A percentile compares a stretch with the other conserved stretches of the same genome.
Conservation (phyloP, 495 filamentous ascomycete genomes). For the Xylaria nigripes region DNA sequence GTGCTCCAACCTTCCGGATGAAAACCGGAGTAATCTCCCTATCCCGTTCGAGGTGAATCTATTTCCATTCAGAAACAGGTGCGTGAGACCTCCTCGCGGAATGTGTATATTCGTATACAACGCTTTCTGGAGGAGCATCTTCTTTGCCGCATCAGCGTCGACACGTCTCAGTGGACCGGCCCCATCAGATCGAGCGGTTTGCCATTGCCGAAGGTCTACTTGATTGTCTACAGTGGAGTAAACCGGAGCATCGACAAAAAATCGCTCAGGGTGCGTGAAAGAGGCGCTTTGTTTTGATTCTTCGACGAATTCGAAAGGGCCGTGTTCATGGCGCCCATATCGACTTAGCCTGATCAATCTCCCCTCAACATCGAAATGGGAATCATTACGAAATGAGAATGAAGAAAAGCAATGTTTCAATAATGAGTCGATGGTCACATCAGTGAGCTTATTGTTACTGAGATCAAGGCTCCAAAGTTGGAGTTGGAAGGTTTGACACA, state of each 20-base stretch:
- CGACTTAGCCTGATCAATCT: conserved; percentile 12
- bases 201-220: conserved; percentile 15
- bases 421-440: conserved; percentile 23
- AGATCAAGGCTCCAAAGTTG: conserved; percentile 42
- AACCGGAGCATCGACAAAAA: conserved; percentile 33
- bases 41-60: conserved; percentile 24
- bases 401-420: conserved; percentile 18
- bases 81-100: conserved; percentile 28
- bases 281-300: conserved; percentile 31
- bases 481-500: conserved; percentile 24
- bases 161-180: conserved; percentile 20
- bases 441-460: conserved; percentile 34
- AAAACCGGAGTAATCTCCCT: conserved; percentile 24
- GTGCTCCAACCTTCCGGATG: conserved; percentile 32
- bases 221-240: conserved; percentile 24
- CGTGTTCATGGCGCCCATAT: conserved; percentile 22
- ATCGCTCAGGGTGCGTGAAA: conserved; percentile 29
- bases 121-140: conserved; percentile 15
- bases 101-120: neutral
- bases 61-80: conserved; percentile 37
- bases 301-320: conserved; percentile 27
- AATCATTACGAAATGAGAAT: conserved; percentile 15
- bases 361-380: conserved; percentile 31
- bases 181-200: conserved; percentile 27
- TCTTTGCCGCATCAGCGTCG: conserved; percentile 25